Base-by-base conservation (phyloP, 805 yeast species). In the Saccharomycopsis capsularis region DNA sequence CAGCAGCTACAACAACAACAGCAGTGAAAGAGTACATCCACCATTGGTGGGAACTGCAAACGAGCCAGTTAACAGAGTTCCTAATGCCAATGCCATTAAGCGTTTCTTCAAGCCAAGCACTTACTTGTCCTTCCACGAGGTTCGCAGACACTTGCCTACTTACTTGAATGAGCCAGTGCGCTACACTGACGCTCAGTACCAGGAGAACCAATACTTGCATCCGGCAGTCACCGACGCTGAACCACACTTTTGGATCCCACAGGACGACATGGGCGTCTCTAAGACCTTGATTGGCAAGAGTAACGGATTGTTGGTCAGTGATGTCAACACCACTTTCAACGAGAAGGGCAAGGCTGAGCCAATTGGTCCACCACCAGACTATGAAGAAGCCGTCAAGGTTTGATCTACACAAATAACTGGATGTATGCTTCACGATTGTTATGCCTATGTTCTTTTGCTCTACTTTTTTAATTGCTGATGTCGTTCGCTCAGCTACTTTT, bases 211-310 rank as follows among this genome's bases (percentile, higher is more conserved):
- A 19, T 82, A 78, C 57, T 68, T 71, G 34, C 76, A 79, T 57
- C 86, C 87, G 22, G 74, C 76, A 37, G 73, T 79, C 35, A 64
- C 60, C n/a, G 81, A 71, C 29, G 73, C 66, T 5, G 78, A 68
- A 52, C 86, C 88, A 27, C 74, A 74, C 49, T 68, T 83, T 44
- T 85, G 95, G 95, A 68, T 84, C 53, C 79, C 84, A 39, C 74
- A 68, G 56, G 95, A 85, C 63, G 68, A 74, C 4, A 65, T 79
- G 68, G 91, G 93, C 3, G 69, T 85, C 47, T 74, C 85, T 16
- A 73, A 74, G 44, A 71, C 74, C 50, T 81, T 82, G 60, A 74
- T 80, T 54, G 68, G 67, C 32, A 73, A 73, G 55, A 79, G 85
- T 11, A 63, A 71, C n/a, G 79, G 75, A 25, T 75, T 82, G 22